Base-by-base conservation (phyloP, 148 eudicot species). In the Linanthus parryae region DNA sequence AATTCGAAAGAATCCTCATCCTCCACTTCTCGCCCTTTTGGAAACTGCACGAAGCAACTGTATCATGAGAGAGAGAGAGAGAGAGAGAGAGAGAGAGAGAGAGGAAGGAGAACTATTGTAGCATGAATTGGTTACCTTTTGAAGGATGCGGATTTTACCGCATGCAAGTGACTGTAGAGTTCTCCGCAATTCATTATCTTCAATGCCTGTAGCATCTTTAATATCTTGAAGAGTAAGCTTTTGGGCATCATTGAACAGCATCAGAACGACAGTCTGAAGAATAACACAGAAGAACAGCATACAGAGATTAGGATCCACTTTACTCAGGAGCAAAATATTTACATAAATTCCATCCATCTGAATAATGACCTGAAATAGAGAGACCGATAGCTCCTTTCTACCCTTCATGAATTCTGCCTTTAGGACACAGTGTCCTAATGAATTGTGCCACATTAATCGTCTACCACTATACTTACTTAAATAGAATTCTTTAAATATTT, bases 361-460 rank as follows among this genome's bases (percentile, higher is more conserved):
- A 37, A 8, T 30, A 23, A 23, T 0, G 18, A 90, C 98, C 98
- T 91, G 98, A 75, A 91, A 91, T 28, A 91, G 76, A 51, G 98
- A 91, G 65, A 91, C 94, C 49, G 98, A 82, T 43, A 91, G 85
- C 80, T 91, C 98, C 75, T 87, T 91, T 81, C 66, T 91, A 67
- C 94, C 95, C 57, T 81, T 91, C 0, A 80, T 77, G 64, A 86
- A 91, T 35, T 86, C 94, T 43, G 90, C 94, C 68, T 91, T 91
- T 39, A 91, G 62, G 29, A 91, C 95, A 68, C 95, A 91, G 56
- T 87, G 98, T 39, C 98, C 95, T 38, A 91, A 77, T 53, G 98
- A 86, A 58, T 86, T 91, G 67, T 91, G 95, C 95, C 98, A 87
- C 95, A 91, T 91, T 72, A 91, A 77, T 56, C 98, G 78, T 71